phyloP scores from a whole-genome alignment of 192 early-diverging fungal genomes.

The Borealophlyctis nickersoniae region DNA sequence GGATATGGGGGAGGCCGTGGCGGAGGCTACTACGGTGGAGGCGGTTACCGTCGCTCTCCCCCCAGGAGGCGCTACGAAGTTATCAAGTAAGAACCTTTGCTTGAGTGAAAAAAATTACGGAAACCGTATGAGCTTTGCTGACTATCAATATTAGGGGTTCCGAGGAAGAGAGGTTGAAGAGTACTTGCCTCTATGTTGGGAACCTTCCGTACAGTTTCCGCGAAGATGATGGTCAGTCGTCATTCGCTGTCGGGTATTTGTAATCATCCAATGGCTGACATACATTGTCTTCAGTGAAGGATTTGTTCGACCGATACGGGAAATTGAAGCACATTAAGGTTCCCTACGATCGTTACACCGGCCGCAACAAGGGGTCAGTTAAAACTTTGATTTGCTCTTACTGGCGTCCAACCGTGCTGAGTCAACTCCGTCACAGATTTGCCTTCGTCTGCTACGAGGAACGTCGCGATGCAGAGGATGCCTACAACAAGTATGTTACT shows the following conservation, averaged over 20 bases:
- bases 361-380: conserved; percentile 75
- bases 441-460: conserved; percentile 76
- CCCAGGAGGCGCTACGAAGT: conserved; percentile 25
- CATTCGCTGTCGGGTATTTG: background rate
- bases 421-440: conserved; percentile 57
- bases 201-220: conserved; percentile 72
- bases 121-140: conserved; percentile 4
- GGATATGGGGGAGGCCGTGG: conserved; percentile 36
- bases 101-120: background rate
- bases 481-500: conserved; percentile 49
- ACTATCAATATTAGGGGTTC: conserved; percentile 46
- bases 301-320: conserved; percentile 76
- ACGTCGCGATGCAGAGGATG: conserved; percentile 63
- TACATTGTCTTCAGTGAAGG: conserved; percentile 52
- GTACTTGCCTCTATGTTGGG: conserved; percentile 67
- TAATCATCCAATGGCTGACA: background rate
- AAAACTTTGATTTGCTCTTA: background rate
- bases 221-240: conserved; percentile 53
- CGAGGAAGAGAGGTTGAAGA: conserved; percentile 61
- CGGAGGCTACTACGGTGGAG: conserved; percentile 26
- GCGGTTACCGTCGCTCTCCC: conserved; percentile 43
- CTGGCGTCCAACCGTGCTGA: too few species aligned
- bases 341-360: conserved; percentile 69
- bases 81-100: conserved; percentile 9
- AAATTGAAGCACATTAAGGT: conserved; percentile 62